These are phyloP conservation scores for Neofusicoccum ribis DNA, from an alignment of 2,329 filamentous ascomycete species.

Conservation along the genomic window DNA sequence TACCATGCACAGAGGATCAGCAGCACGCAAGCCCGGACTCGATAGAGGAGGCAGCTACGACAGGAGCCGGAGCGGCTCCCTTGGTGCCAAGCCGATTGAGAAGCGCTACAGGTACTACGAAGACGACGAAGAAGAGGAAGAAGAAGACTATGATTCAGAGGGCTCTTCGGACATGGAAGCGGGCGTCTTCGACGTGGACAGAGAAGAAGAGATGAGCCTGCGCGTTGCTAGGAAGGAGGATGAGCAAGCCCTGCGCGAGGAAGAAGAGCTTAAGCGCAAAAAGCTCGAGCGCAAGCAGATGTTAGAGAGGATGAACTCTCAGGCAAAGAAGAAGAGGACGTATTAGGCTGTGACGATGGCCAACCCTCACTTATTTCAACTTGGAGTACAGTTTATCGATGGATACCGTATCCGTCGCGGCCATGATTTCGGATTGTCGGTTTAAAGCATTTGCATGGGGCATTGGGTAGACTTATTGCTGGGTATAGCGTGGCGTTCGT, in stretches of 20 bases:
- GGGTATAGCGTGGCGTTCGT: slow-evolving; percentile 20
- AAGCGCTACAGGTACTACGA: slow-evolving; percentile 32
- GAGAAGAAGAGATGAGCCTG: slow-evolving; percentile 67
- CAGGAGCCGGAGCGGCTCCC: slow-evolving; percentile 26
- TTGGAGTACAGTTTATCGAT: neutral
- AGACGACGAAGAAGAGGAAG: slow-evolving; percentile 54
- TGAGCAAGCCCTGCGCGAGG: slow-evolving; percentile 62
- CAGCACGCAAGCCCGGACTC: slow-evolving; percentile 27
- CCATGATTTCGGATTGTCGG: neutral
- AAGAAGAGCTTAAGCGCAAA: slow-evolving; percentile 61
- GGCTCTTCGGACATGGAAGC: slow-evolving; percentile 73
- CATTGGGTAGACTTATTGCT: slow-evolving; percentile 19
- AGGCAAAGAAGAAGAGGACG: slow-evolving; percentile 17
- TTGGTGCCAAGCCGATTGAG: slow-evolving; percentile 32
- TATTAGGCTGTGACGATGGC: neutral
- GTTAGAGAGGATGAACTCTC: slow-evolving; percentile 25
- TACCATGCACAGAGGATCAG: slow-evolving; percentile 28
- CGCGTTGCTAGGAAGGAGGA: slow-evolving; percentile 67
- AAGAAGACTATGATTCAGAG: slow-evolving; percentile 65
- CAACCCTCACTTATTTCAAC: neutral
- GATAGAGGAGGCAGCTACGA: slow-evolving; percentile 22
- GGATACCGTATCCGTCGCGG: neutral
- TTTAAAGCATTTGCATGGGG: slow-evolving; percentile 20
- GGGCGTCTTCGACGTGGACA: slow-evolving; percentile 70
- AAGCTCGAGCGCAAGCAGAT: slow-evolving; percentile 56